These are phyloP conservation scores for Penicillium sp. DNA, from an alignment of 2,329 filamentous ascomycete species.

Conservation along the genomic window DNA sequence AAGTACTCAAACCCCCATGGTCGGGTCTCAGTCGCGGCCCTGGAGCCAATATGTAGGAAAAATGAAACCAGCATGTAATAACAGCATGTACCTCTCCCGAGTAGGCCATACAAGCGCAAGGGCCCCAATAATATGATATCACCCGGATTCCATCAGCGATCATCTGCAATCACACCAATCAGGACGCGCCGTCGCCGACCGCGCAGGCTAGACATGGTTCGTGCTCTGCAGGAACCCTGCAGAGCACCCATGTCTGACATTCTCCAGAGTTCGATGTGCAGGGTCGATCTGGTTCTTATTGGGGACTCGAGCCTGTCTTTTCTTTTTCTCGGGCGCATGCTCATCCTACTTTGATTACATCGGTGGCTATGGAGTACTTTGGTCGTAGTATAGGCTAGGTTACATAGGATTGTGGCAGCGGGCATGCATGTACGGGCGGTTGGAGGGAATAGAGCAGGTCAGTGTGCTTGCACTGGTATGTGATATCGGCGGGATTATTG, in stretches of 20 bases:
- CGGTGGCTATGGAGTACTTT: neutral
- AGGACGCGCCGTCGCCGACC: neutral
- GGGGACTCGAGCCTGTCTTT: neutral
- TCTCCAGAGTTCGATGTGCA: slow-evolving; percentile 6
- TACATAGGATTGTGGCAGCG: slow-evolving; percentile 3
- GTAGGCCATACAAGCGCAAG: slow-evolving; percentile 3
- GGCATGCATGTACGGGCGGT: neutral
- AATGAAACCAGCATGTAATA: slow-evolving; percentile 2
- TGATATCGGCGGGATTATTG: slow-evolving; percentile 9
- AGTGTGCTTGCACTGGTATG: slow-evolving; percentile 7
- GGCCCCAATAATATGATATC: slow-evolving; percentile 10
- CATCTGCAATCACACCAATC: neutral
- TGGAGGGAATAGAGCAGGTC: neutral
- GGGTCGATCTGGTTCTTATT: neutral
- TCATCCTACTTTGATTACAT: neutral
- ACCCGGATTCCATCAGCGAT: neutral
- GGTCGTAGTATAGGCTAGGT: neutral
- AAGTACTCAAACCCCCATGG: neutral
- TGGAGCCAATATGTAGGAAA: neutral
- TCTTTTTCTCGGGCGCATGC: neutral
- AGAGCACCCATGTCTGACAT: slow-evolving; percentile 10
- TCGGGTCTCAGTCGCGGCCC: neutral
- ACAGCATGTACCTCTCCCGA: neutral
- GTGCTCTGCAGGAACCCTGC: slow-evolving; percentile 7
- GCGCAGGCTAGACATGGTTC: neutral